Evolutionary conservation across 2,329 filamentous ascomycete species (phyloP).

Genomic region (Hypocrella siamensis): DNA sequence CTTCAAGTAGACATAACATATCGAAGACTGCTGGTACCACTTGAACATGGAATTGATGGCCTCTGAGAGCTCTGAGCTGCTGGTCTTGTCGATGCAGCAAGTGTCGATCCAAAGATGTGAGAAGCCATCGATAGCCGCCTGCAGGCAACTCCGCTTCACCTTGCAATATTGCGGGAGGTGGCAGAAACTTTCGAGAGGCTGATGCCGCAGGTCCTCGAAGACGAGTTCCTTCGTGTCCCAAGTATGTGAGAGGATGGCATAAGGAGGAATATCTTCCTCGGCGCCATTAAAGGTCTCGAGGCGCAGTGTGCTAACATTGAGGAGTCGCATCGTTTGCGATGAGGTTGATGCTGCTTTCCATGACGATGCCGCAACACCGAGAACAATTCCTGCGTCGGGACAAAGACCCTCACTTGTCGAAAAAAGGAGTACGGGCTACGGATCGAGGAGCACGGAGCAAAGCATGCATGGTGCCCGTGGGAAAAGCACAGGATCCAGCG

Average conservation of each 20-base stretch:
- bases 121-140: slow-evolving; percentile 7
- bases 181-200: neutral
- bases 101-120: slow-evolving; percentile 13
- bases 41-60: slow-evolving; percentile 1
- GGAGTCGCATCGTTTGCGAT: slow-evolving; percentile 2
- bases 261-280: slow-evolving; percentile 6
- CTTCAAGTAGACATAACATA: slow-evolving; percentile 11
- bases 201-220: slow-evolving; percentile 8
- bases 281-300: slow-evolving; percentile 3
- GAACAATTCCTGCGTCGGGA: too few species aligned
- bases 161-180: slow-evolving; percentile 3
- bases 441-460: too few species aligned
- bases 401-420: too few species aligned
- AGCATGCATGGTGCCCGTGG: too few species aligned
- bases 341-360: too few species aligned
- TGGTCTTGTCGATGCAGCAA: slow-evolving; percentile 13
- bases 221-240: slow-evolving; percentile 12
- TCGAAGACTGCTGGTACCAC: slow-evolving; percentile 10
- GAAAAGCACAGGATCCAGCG: too few species aligned
- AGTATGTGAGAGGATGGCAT: slow-evolving; percentile 15
- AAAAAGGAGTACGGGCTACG: too few species aligned
- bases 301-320: slow-evolving; percentile 1
- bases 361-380: too few species aligned
- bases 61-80: slow-evolving; percentile 10
- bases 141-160: slow-evolving; percentile 4